Percentiles rank a stretch among this genome's conserved stretches.
These are phyloP conservation scores for Russula sp. DNA, from an alignment of 768 basidiomycete genomes.

Conservation along the genomic window DNA sequence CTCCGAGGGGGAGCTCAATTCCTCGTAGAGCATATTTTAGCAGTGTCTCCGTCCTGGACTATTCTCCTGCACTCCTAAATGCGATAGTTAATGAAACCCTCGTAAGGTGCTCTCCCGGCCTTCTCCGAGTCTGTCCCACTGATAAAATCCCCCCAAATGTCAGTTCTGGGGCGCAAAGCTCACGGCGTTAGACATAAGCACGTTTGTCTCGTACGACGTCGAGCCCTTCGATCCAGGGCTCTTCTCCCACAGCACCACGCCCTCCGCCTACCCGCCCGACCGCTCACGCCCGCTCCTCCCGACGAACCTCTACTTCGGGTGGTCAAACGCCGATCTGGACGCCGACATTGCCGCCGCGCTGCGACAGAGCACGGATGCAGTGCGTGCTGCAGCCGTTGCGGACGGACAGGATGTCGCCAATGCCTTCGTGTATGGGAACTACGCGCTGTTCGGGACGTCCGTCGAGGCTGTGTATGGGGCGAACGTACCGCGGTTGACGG, in stretches of 20 bases:
- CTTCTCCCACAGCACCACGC: conserved; percentile 1
- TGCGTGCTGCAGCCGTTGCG: conserved; percentile 11
- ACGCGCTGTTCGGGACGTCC: conserved; percentile 22
- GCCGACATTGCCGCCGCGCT: background rate
- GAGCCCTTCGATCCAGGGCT: conserved; percentile 19
- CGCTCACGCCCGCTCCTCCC: conserved; percentile 22
- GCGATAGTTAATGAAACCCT: conserved; percentile 4
- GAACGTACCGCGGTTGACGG: conserved; percentile 17
- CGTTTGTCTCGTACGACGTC: conserved; percentile 10
- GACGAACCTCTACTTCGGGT: conserved; percentile 21
- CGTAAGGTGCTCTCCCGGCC: background rate
- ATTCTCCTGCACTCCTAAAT: background rate
- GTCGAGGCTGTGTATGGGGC: conserved; percentile 19
- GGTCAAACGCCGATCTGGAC: conserved; percentile 2
- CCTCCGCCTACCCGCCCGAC: conserved; percentile 23
- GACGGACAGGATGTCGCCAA: conserved; percentile 21
- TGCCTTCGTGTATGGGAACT: conserved; percentile 22
- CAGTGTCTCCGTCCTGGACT: conserved; percentile 2
- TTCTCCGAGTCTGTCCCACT: background rate
- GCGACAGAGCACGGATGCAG: background rate
- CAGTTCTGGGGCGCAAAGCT: conserved; percentile 6
- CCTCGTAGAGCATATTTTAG: conserved; percentile 7
- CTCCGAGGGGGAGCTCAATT: background rate
- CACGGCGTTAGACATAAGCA: background rate
- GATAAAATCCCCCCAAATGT: background rate